phyloP scores from a whole-genome alignment of 495 filamentous ascomycete genomes.

The Chaetomium fimeti region DNA sequence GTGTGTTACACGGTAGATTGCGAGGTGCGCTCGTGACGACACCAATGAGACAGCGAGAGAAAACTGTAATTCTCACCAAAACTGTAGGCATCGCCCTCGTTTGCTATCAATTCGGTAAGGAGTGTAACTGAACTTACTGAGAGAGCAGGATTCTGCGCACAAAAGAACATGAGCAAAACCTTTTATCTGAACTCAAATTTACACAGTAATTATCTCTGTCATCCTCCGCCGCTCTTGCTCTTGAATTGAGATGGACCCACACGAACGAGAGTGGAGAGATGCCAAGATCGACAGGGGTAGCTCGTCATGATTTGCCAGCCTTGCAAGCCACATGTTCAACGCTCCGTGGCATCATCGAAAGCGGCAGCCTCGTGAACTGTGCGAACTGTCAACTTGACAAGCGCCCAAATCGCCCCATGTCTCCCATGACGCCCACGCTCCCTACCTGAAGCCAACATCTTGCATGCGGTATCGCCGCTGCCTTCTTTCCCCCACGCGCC shows the following conservation, averaged over 20 bases:
- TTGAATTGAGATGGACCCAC: too few relatives aligned
- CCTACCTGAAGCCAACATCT: background rate
- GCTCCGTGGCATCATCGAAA: slow-evolving; percentile 27
- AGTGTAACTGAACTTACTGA: too few relatives aligned
- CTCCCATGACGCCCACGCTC: slow-evolving; percentile 4
- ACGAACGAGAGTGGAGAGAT: background rate
- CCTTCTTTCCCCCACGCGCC: background rate
- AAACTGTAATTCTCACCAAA: too few relatives aligned
- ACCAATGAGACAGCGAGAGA: too few relatives aligned
- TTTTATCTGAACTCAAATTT: too few relatives aligned
- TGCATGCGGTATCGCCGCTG: slow-evolving; percentile 5
- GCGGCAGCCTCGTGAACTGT: slow-evolving; percentile 19
- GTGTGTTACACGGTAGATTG: background rate
- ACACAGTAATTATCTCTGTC: too few relatives aligned
- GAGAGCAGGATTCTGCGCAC: too few relatives aligned
- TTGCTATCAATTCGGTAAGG: too few relatives aligned
- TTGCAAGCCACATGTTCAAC: slow-evolving; percentile 27
- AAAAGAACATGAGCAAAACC: too few relatives aligned
- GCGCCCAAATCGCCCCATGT: background rate
- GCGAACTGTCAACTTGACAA: background rate
- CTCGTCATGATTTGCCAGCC: slow-evolving; percentile 31
- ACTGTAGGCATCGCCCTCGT: too few relatives aligned
- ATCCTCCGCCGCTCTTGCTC: too few relatives aligned
- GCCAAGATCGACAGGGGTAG: slow-evolving; percentile 21
- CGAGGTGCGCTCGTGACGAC: too few relatives aligned